phyloP scores from a whole-genome alignment of 2,329 filamentous ascomycete genomes.

The Coniochaeta hoffmannii region DNA sequence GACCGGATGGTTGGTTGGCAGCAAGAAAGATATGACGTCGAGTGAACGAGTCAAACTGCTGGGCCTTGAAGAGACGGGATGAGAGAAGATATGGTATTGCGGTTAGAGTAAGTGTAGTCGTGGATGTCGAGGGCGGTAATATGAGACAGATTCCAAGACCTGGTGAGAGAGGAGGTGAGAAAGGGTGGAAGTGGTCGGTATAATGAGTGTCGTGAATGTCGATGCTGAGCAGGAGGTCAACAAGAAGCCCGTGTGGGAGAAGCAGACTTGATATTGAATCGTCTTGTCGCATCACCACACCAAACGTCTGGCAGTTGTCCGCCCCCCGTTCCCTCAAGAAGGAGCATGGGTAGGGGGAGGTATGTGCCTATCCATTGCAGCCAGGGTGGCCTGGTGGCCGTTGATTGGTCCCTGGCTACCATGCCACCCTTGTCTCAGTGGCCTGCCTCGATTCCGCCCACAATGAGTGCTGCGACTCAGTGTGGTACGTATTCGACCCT shows the following conservation, averaged over 20 bases:
- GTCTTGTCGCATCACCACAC: conserved; percentile 10
- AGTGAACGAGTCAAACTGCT: conserved; percentile 39
- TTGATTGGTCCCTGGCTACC: conserved; percentile 2
- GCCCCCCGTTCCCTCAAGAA: conserved; percentile 3
- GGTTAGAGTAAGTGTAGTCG: conserved; percentile 3
- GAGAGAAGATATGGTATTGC: neutral
- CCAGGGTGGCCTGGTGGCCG: neutral
- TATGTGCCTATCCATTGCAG: conserved; percentile 1
- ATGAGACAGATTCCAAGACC: conserved; percentile 6
- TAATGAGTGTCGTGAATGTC: conserved; percentile 18
- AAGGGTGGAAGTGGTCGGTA: conserved; percentile 8
- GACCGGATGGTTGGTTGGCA: conserved; percentile 11
- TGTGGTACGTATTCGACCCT: conserved; percentile 8
- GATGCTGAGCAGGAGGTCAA: conserved; percentile 11
- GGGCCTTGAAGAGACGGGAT: conserved; percentile 1
- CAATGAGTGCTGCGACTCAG: conserved; percentile 2
- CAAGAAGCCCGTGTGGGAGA: conserved; percentile 12
- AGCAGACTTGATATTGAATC: conserved; percentile 16
- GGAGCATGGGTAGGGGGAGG: neutral
- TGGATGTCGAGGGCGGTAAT: conserved; percentile 12
- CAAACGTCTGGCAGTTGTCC: conserved; percentile 5
- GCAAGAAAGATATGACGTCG: conserved; percentile 31
- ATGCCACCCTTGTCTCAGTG: conserved; percentile 3
- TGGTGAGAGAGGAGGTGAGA: conserved; percentile 6
- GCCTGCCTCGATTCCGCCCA: conserved; percentile 2